These are phyloP conservation scores for Gloeostereum incarnatum DNA, from an alignment of 768 basidiomycete genomes.

Conservation along the genomic window DNA sequence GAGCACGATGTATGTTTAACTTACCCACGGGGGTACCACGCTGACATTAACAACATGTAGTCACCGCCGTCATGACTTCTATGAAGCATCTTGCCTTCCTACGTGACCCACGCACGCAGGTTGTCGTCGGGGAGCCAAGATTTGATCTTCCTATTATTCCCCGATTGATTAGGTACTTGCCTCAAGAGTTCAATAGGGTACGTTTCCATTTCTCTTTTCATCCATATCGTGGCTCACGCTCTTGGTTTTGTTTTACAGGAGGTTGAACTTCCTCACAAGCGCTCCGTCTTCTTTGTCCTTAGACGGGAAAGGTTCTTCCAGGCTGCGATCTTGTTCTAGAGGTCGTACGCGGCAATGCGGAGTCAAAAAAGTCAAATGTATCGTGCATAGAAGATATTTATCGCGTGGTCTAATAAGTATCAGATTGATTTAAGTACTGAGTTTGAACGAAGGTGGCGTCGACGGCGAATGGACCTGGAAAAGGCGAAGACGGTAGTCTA, in stretches of 20 bases:
- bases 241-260: not conserved
- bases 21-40: not conserved
- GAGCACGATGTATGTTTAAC: conserved; percentile 24
- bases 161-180: conserved; percentile 7
- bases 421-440: too few relatives aligned
- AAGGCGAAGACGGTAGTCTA: too few relatives aligned
- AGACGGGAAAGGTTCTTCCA: conserved; percentile 8
- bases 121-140: conserved; percentile 33
- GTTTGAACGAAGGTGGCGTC: too few relatives aligned
- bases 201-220: not conserved
- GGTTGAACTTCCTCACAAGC: conserved; percentile 7
- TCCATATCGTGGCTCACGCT: not conserved
- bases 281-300: conserved; percentile 5
- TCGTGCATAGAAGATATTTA: too few relatives aligned
- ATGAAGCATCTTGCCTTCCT: conserved; percentile 34
- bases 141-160: conserved; percentile 11
- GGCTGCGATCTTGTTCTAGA: conserved; percentile 7
- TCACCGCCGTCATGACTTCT: conserved; percentile 24
- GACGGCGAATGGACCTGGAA: too few relatives aligned
- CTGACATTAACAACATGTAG: conserved; percentile 1
- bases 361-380: too few relatives aligned
- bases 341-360: too few relatives aligned
- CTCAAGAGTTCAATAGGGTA: conserved; percentile 8
- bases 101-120: conserved; percentile 28
- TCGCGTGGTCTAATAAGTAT: too few relatives aligned